phyloP scores from a whole-genome alignment of 345 rosid genomes.

The Hibiscus mutabilis region DNA sequence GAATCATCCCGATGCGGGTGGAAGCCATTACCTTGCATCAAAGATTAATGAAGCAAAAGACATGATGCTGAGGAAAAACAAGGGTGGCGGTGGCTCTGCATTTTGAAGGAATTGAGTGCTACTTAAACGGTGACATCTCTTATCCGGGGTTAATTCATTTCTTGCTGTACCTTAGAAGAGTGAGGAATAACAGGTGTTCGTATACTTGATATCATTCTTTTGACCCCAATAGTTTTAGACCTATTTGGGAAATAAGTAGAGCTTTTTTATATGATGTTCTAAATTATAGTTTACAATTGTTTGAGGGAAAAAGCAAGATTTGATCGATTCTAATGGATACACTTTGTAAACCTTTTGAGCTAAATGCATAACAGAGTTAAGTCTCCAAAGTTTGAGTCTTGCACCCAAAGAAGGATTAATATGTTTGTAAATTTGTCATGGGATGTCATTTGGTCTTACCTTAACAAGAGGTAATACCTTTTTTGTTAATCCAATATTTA shows the following conservation, averaged over 20 bases:
- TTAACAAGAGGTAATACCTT: no score
- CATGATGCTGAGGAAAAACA: no score
- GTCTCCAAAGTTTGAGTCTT: background rate
- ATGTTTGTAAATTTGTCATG: no score
- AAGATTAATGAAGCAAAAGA: no score
- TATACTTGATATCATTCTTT: constrained; percentile 3
- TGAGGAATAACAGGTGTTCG: background rate
- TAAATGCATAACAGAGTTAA: background rate
- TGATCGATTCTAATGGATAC: background rate
- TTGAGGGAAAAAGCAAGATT: background rate
- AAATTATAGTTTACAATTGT: background rate
- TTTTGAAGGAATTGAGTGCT: no score
- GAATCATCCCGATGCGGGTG: no score
- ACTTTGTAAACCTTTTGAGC: background rate
- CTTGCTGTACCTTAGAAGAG: background rate
- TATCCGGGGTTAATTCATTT: background rate
- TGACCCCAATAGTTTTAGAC: background rate
- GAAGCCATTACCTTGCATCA: no score
- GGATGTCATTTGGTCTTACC: no score
- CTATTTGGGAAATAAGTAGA: background rate
- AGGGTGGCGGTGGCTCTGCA: no score
- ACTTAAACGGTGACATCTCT: background rate
- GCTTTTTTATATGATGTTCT: background rate
- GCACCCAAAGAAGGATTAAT: no score
- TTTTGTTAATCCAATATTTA: no score